phyloP scores from a whole-genome alignment of 805 yeast species.

The Brettanomyces naardenensis region DNA sequence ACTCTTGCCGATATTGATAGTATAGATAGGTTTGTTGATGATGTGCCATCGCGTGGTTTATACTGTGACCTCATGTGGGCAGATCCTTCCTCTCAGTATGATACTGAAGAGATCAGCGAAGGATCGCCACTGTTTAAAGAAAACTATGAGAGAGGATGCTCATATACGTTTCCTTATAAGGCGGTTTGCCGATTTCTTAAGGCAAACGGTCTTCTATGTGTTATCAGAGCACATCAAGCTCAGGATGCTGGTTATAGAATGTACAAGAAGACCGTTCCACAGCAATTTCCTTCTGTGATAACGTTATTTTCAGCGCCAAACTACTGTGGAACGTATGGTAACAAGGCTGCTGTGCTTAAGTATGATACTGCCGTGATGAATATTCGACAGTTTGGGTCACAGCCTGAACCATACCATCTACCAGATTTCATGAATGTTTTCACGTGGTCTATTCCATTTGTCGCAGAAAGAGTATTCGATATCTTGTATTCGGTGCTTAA shows the following conservation, averaged over 20 bases:
- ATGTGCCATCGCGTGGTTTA: constrained; percentile 79
- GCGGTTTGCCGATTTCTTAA: constrained; percentile 78
- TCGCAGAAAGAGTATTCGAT: constrained; percentile 92
- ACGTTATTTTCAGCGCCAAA: constrained; percentile 95
- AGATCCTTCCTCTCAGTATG: constrained; percentile 89
- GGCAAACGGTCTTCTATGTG: constrained; percentile 68
- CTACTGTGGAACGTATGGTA: constrained; percentile 84
- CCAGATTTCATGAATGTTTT: constrained; percentile 97
- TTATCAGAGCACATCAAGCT: constrained; percentile 94
- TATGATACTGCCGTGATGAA: constrained; percentile 91
- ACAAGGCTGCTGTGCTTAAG: constrained; percentile 90
- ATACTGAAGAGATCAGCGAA: constrained; percentile 35
- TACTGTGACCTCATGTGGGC: constrained; percentile 97
- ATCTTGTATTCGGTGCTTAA: constrained; percentile 85
- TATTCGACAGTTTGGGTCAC: constrained; percentile 85
- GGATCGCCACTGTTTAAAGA: constrained; percentile 35
- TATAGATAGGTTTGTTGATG: constrained; percentile 79
- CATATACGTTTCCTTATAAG: constrained; percentile 78
- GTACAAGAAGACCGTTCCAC: constrained; percentile 75
- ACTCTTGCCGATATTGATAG: constrained; percentile 59
- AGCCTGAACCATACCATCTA: constrained; percentile 95
- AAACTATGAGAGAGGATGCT: constrained; percentile 79
- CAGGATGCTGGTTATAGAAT: constrained; percentile 96
- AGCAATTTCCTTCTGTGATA: constrained; percentile 84
- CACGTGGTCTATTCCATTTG: constrained; percentile 96